Evolutionary conservation across 768 basidiomycete genomes (phyloP), one percentile per base, ranked within the genome.

Genomic region (Lactifluus hygrophoroides): DNA sequence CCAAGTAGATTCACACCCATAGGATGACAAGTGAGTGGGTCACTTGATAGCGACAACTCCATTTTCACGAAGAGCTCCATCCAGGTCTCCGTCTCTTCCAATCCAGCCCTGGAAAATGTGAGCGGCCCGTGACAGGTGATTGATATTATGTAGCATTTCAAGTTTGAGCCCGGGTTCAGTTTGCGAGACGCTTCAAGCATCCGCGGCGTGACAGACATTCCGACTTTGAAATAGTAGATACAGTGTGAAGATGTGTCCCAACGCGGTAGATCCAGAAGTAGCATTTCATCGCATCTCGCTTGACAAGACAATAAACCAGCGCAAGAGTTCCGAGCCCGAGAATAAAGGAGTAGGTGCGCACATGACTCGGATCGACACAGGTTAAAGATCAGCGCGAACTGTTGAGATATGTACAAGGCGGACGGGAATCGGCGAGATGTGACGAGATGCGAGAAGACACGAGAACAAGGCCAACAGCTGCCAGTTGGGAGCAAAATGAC

Each of bases 401-500:
- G n/a, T n/a, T 10, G 32, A 32, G 5, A 5, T 5, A 32, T 10
- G 32, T 32, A 32, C 10, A 32, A 11, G 35, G 50, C 8, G 16
- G 16, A 38, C 25, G 25, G 25, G 21, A 34, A 44, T 19, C 27
- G 49, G 49, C 53, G 23, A 32, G 54, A 37, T 44, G 37, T 19
- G 7, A 35, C 23, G 37, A 37, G 32, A 32, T 10, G 10, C 32
- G 32, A 32, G 23, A 37, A 32, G 23, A 37, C 34, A 37, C 54
- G 44, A 54, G 35, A 46, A 54, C 54, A 54, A 46, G n/a, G n/a
- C n/a, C n/a, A n/a, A n/a, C n/a, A n/a, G n/a, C 37, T 28, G 23
- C 35, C 16, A 10, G 32, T 32, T n/a, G n/a, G 32, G 32, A 32
- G 10, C 32, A 32, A 32, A 32, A 5, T 32, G 32, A 32, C 32